phyloP scores from a whole-genome alignment of 2,329 filamentous ascomycete genomes.

The Epichloe typhina region DNA sequence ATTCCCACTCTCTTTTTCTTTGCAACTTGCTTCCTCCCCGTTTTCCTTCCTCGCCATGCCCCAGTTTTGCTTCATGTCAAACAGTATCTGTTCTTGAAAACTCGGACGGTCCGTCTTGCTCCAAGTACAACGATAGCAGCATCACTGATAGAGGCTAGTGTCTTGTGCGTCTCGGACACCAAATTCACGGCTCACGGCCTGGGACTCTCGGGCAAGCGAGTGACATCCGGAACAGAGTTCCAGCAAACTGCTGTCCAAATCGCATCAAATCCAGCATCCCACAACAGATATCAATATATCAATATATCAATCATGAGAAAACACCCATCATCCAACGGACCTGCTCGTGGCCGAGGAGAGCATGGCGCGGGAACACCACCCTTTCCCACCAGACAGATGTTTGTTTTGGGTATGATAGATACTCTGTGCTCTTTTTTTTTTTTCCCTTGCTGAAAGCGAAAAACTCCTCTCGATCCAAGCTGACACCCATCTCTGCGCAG shows the following conservation, averaged over 20 bases:
- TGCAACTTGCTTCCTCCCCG: constrained; percentile 10
- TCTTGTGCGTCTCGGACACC: background rate
- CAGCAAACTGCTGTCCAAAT: too few relatives aligned
- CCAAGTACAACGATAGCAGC: background rate
- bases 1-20: constrained; percentile 13
- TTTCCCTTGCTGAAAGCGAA: background rate
- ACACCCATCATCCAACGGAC: constrained; percentile 12
- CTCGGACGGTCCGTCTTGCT: background rate
- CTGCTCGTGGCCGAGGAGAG: constrained; percentile 12
- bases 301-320: constrained; percentile 16
- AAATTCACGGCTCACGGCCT: background rate
- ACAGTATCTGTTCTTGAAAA: background rate
- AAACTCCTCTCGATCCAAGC: background rate
- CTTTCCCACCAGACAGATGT: constrained; percentile 33
- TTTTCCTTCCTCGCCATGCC: constrained; percentile 1
- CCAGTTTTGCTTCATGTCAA: background rate
- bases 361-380: constrained; percentile 15
- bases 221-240: background rate
- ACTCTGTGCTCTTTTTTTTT: background rate
- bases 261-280: background rate
- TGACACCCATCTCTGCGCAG: constrained; percentile 28
- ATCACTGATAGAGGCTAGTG: background rate
- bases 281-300: background rate
- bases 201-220: background rate
- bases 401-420: constrained; percentile 35